Evolutionary conservation across 345 rosid genomes (phyloP).

Genomic region (Bruguiera gymnorhiza): DNA sequence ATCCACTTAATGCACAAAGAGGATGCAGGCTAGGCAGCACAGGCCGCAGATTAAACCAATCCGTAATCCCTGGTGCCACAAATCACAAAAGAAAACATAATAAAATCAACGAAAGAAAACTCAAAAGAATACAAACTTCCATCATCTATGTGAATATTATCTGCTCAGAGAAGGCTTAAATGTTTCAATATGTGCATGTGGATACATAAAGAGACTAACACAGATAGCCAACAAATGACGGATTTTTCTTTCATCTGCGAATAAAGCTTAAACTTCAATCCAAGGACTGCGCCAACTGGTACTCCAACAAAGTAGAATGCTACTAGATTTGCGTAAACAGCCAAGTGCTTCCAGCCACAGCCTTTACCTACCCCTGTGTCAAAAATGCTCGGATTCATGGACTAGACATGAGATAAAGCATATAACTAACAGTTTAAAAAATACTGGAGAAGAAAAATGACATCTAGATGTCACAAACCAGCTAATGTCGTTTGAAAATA

Average conservation of each 20-base stretch:
- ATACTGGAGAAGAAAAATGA: not conserved
- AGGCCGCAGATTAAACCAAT: constrained; percentile 67
- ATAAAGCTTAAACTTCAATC: constrained; percentile 47
- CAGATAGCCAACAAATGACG: too few relatives aligned
- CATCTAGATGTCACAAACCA: constrained; percentile 29
- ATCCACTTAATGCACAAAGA: constrained; percentile 44
- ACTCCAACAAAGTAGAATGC: constrained; percentile 52
- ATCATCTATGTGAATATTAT: not conserved
- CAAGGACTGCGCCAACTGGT: constrained; percentile 47
- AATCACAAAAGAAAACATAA: not conserved
- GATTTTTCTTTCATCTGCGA: constrained; percentile 38
- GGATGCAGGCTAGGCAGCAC: constrained; percentile 35
- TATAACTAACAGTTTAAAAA: not conserved
- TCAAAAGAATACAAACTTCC: not conserved
- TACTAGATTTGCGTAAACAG: constrained; percentile 44
- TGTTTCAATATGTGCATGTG: not conserved
- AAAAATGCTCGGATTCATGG: not conserved
- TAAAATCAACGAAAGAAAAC: not conserved
- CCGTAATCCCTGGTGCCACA: constrained; percentile 59
- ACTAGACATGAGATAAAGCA: not conserved
- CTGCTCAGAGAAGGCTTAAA: not conserved
- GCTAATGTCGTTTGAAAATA: constrained; percentile 61
- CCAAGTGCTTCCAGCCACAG: constrained; percentile 74
- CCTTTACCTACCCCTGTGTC: constrained; percentile 69
- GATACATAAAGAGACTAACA: not conserved